Base-by-base conservation (phyloP, 495 filamentous ascomycete species). In the Trichoderma reesei region DNA sequence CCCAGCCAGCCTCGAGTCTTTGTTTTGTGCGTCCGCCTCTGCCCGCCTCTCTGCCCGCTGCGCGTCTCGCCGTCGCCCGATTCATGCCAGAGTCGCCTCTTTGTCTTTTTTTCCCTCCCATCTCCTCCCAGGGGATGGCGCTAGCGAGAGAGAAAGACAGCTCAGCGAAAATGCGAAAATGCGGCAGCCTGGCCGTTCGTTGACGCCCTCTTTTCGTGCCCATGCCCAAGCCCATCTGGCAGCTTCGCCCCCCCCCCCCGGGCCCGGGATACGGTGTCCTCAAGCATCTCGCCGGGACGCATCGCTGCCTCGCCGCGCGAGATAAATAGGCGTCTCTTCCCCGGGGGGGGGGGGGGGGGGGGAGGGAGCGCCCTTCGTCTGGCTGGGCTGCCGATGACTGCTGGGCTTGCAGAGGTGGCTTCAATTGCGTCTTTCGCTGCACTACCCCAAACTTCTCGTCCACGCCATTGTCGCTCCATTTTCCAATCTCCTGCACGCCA, bases 91-190 rank as follows among this genome's bases (percentile, higher is more conserved):
- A 26, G 26, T 26, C 26, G 26, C 26, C 26, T 26, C 26, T 48
- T 48, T 44, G 1, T 42, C n/a, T 16, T 48, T 8, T 48, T 48
- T 48, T 48, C 8, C 18, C n/a, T 5, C 26, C 33, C 51, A 9
- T 56, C 20, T 56, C 51, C 51, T 56, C 51, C 51, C 16, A 56
- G 51, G 51, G 51, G 51, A 44, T 16, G 46, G 51, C 51, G 51
- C 51, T 56, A 56, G 51, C 26, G 26, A 10, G 51, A 56, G 51
- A 56, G 26, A 26, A 26, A 56, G 51, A 56, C 51, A 56, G 51
- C 51, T 56, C 51, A 56, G 51, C 51, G 51, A 56, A 56, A 56
- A 56, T 26, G 51, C 51, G 34, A 56, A 56, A 56, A 56, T 56
- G 51, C 51, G 51, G 51, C 51, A 56, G 51, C 51, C 51, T 56